Percentiles rank a stretch among this genome's conserved stretches.
Evolutionary conservation across 495 filamentous ascomycete genomes (phyloP).

Genomic region (Schizothecium vesticola): DNA sequence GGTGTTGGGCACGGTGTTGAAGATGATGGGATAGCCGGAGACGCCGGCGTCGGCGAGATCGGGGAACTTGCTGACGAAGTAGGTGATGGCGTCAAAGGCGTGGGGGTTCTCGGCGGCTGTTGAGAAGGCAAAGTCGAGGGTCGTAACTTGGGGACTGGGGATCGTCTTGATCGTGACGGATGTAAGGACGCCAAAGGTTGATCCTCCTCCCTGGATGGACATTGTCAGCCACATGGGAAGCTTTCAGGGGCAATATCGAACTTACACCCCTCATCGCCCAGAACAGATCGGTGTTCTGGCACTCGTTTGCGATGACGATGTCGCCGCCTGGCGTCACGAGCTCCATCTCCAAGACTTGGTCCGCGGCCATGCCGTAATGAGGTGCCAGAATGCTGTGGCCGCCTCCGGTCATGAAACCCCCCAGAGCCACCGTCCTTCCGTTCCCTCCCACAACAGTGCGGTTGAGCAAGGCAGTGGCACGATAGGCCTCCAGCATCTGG

Average conservation of each 20-base stretch:
- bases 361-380: slow-evolving; percentile 54
- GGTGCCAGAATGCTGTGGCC: slow-evolving; percentile 53
- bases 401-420: slow-evolving; percentile 55
- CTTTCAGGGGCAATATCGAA: neutral
- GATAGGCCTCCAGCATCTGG: slow-evolving; percentile 28
- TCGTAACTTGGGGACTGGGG: slow-evolving; percentile 25
- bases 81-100: slow-evolving; percentile 28
- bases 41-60: slow-evolving; percentile 31
- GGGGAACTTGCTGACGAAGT: slow-evolving; percentile 31
- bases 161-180: slow-evolving; percentile 44
- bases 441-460: slow-evolving; percentile 30
- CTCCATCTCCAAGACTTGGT: slow-evolving; percentile 56
- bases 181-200: slow-evolving; percentile 57
- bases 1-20: slow-evolving; percentile 20
- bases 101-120: slow-evolving; percentile 5
- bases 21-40: slow-evolving; percentile 29
- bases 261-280: slow-evolving; percentile 55
- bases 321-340: slow-evolving; percentile 51
- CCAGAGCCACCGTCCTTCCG: slow-evolving; percentile 24
- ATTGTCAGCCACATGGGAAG: neutral
- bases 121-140: slow-evolving; percentile 15
- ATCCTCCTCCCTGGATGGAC: slow-evolving; percentile 46
- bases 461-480: slow-evolving; percentile 21
- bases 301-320: slow-evolving; percentile 45
- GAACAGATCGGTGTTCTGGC: slow-evolving; percentile 54